A percentile compares a stretch with the other conserved stretches of the same genome.
phyloP scores from a whole-genome alignment of 2,329 filamentous ascomycete genomes.

The Aspergillus sp. region DNA sequence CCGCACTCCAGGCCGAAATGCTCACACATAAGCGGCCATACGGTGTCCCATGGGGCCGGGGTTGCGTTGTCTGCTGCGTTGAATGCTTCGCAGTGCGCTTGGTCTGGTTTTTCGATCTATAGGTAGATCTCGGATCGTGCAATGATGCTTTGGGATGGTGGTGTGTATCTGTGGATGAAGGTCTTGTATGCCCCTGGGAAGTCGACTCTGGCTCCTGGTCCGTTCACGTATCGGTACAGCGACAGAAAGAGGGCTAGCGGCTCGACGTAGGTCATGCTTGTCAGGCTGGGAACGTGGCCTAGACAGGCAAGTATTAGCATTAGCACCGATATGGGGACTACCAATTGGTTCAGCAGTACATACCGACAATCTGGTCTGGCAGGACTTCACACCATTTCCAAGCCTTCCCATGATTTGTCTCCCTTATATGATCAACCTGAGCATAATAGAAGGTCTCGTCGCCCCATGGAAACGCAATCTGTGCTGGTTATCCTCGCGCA shows the following conservation, averaged over 20 bases:
- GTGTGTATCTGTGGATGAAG: slow-evolving; percentile 25
- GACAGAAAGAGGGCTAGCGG: slow-evolving; percentile 31
- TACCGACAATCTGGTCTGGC: slow-evolving; percentile 33
- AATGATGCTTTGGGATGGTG: slow-evolving; percentile 28
- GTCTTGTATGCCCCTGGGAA: slow-evolving; percentile 31
- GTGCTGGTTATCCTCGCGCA: slow-evolving; percentile 31
- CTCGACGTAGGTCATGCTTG: slow-evolving; percentile 36
- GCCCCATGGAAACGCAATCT: slow-evolving; percentile 34
- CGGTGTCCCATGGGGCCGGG: slow-evolving; percentile 7
- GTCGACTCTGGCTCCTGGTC: slow-evolving; percentile 22
- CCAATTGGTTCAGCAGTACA: neutral
- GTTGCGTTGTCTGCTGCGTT: slow-evolving; percentile 17
- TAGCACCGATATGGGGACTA: neutral
- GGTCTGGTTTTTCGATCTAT: slow-evolving; percentile 10
- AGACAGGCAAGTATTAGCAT: slow-evolving; percentile 3
- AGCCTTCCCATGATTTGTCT: slow-evolving; percentile 26
- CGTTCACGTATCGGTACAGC: slow-evolving; percentile 29
- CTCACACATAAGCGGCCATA: slow-evolving; percentile 11
- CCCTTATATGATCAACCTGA: slow-evolving; percentile 34
- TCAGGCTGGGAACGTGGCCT: slow-evolving; percentile 38
- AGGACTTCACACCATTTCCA: slow-evolving; percentile 40
- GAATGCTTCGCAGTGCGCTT: slow-evolving; percentile 12
- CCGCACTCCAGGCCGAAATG: slow-evolving; percentile 15
- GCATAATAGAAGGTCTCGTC: slow-evolving; percentile 40
- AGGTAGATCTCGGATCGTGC: slow-evolving; percentile 16